Base-by-base conservation (phyloP, 352 stramenopile genomes). In the Globisporangium okanoganense region DNA sequence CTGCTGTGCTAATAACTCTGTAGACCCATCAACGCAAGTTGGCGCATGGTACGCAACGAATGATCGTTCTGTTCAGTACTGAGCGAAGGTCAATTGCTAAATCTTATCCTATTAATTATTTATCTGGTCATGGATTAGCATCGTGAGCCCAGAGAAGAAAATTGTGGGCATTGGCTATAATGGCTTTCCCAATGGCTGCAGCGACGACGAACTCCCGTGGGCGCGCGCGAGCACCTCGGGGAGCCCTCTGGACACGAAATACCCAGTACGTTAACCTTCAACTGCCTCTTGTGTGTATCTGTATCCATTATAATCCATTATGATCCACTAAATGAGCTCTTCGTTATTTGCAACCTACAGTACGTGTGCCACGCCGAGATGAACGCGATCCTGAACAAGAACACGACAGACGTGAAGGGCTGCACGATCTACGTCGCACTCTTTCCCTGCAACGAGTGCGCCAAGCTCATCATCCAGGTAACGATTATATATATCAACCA, bases 101-200 rank as follows among this genome's bases (percentile, higher is more conserved):
- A n/a, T n/a, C n/a, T n/a, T 25, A 58, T 9, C 10, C 7, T 51
- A 22, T 45, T 33, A 1, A 52, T 12, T 53, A 22, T 45, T 24
- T 1, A 52, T 5, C 49, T 62, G 33, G 41, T 50, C 18, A 51
- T 35, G n/a, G 1, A 18, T 41, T 29, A 88, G 82, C 60, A 99
- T 99, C 70, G 97, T 99, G 27, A 98, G 97, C 66, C 57, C 70
- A 5, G 79, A 98, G 41, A 97, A 97, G 48, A 94, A 97, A 65
- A 99, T 99, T 61, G 92, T 99, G 31, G 97, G 95, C 20, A 98
- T 99, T 54, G 97, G 97, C 24, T 99, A 99, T 84, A 99, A 99
- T 71, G 97, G 97, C 10, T 99, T 99, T 58, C 97, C 97, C 13
- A 87, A 95, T 50, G 95, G 95, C 41, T 99, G 96, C 76, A 87